Conservation (phyloP, 2,329 filamentous ascomycete species). For the Emmonsiellopsis sp. region DNA sequence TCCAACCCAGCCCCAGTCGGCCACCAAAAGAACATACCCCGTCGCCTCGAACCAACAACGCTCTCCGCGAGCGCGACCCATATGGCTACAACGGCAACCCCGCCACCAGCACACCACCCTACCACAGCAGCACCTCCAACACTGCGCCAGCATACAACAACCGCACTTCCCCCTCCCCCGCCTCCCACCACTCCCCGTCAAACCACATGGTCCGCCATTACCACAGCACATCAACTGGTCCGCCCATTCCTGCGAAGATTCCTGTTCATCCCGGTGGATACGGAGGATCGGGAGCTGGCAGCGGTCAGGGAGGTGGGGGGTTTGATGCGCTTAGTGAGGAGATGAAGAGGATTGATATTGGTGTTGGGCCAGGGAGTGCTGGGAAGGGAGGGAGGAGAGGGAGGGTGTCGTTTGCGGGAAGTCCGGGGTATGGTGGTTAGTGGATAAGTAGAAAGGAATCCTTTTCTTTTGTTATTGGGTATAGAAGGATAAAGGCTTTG, state of each 20-base stretch:
- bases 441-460: not conserved
- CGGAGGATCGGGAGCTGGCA: slow-evolving; percentile 21
- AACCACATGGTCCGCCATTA: slow-evolving; percentile 21
- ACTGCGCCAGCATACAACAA: slow-evolving; percentile 14
- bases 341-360: slow-evolving; percentile 44
- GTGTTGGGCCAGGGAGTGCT: slow-evolving; percentile 9
- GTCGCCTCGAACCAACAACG: slow-evolving; percentile 15
- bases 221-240: slow-evolving; percentile 21
- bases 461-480: not conserved
- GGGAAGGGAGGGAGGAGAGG: not conserved
- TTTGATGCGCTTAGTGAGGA: slow-evolving; percentile 49
- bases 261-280: slow-evolving; percentile 24
- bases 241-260: slow-evolving; percentile 36
- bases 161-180: slow-evolving; percentile 14
- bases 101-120: slow-evolving; percentile 8
- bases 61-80: slow-evolving; percentile 14
- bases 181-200: slow-evolving; percentile 14
- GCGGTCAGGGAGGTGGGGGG: slow-evolving; percentile 9
- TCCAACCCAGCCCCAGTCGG: slow-evolving; percentile 5
- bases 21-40: slow-evolving; percentile 13
- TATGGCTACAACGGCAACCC: slow-evolving; percentile 15
- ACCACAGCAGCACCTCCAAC: slow-evolving; percentile 18
- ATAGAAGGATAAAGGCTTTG: not conserved
- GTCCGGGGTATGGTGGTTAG: not conserved
- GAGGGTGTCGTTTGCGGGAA: not conserved